Evolutionary conservation across 352 stramenopile genomes (phyloP), one percentile per base, ranked within the genome.

Genomic region (Pythium aquatile): DNA sequence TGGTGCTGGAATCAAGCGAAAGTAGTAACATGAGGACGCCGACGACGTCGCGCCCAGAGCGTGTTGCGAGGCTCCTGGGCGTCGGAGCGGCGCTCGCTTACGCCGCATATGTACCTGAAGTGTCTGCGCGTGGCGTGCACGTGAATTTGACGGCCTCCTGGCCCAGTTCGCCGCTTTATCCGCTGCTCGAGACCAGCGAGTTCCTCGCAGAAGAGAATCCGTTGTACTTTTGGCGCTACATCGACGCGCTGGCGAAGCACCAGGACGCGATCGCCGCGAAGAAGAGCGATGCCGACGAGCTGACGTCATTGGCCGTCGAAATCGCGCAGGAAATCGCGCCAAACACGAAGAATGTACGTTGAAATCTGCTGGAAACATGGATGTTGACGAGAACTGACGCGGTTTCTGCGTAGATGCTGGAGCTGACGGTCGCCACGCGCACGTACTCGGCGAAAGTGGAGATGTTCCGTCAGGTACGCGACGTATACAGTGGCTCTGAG

Each of bases 381-480:
- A 26, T 51, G 6, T 8, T 29, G 44, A 51, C 9, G n/a, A 13
- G 20, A 51, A 7, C 20, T 56, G 20, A 42, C 42, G 58, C 0
- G 35, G 16, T 51, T 5, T 7, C 17, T 55, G 20, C 70, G 13
- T 71, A 93, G 85, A 89, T 93, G 49, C 68, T 93, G 56, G 83
- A 93, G 61, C 61, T 93, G 49, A 89, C 83, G 69, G 70, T 95
- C 20, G 73, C 81, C 10, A 95, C 85, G 17, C 83, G 86, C 6
- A 84, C 75, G 29, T 91, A 95, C 58, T 92, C 86, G 10, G 78
- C 87, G 10, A 88, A 91, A 57, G 77, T 95, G 16, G 86, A 95
- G 60, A 88, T 91, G 79, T 89, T 93, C 55, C 83, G 83, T 4
- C 86, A 95, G 73, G 76, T 77, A 64, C 32, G 46, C 1, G 24